Percentiles rank a stretch among this genome's conserved stretches.
phyloP scores from a whole-genome alignment of 495 filamentous ascomycete species.

The Letharia lupina region DNA sequence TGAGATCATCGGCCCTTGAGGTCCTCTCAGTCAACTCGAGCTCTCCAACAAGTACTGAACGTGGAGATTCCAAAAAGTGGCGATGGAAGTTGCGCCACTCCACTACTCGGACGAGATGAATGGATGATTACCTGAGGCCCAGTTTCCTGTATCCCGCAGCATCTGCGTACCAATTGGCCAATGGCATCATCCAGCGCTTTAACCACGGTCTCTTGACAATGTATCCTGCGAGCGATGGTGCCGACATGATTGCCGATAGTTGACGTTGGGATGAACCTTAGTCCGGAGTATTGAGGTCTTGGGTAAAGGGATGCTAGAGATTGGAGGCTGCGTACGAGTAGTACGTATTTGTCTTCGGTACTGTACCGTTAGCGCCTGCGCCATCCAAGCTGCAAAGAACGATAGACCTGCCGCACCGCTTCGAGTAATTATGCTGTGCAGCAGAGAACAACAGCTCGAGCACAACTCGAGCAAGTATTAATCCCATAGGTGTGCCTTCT shows the following conservation, averaged over 20 bases:
- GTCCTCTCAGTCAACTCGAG: neutral
- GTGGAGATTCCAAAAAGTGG: neutral
- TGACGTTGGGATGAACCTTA: neutral
- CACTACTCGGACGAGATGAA: neutral
- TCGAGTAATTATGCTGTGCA: constrained; percentile 1
- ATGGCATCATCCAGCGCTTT: constrained; percentile 60
- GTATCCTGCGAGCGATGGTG: constrained; percentile 60
- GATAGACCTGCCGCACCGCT: constrained; percentile 1
- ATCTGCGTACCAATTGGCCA: constrained; percentile 77
- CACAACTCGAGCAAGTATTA: neutral
- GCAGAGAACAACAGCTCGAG: neutral
- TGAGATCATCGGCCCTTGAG: constrained; percentile 80
- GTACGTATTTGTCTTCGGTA: neutral
- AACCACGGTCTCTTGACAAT: constrained; percentile 80
- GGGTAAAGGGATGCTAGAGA: neutral
- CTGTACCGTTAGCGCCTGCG: neutral
- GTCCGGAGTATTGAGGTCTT: neutral
- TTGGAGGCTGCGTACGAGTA: neutral
- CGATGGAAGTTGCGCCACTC: neutral
- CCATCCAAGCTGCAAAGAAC: no score
- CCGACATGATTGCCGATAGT: constrained; percentile 53
- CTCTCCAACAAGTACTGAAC: neutral
- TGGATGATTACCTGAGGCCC: constrained; percentile 68
- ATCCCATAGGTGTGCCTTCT: neutral
- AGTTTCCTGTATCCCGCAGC: constrained; percentile 87